Conservation (phyloP, 2,329 filamentous ascomycete species). For the Hymenoscyphus albidus region DNA sequence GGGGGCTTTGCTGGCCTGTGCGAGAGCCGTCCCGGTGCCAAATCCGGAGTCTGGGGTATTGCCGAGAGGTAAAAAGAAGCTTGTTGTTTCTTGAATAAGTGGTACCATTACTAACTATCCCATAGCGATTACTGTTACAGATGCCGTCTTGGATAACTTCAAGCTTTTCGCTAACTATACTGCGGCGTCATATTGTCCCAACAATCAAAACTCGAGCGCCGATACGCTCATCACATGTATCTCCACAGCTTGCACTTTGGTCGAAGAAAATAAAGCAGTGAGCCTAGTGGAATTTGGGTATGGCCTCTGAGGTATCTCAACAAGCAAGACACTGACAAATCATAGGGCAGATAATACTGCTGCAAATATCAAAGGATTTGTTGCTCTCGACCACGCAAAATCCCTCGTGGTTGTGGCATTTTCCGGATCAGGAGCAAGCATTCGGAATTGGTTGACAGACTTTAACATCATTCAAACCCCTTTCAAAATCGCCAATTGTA, state of each 20-base stretch:
- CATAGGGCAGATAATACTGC: constrained; percentile 12
- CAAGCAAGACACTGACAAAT: not conserved
- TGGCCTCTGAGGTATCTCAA: constrained; percentile 12
- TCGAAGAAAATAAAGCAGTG: constrained; percentile 18
- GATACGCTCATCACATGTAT: constrained; percentile 20
- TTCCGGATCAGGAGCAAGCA: constrained; percentile 19
- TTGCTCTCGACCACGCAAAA: constrained; percentile 18
- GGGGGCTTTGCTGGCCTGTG: not conserved
- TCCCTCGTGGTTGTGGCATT: constrained; percentile 24
- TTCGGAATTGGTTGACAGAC: constrained; percentile 18
- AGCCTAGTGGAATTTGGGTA: constrained; percentile 20
- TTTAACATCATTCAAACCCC: constrained; percentile 12
- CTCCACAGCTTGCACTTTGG: constrained; percentile 17
- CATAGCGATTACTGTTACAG: not conserved
- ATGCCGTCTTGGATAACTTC: constrained; percentile 17
- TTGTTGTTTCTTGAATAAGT: too few relatives aligned
- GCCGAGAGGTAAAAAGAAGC: constrained; percentile 1
- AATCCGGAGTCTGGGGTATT: not conserved
- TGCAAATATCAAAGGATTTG: constrained; percentile 22
- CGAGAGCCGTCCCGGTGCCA: not conserved
- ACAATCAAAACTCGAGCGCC: constrained; percentile 17
- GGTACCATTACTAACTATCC: not conserved
- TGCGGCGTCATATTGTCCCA: constrained; percentile 25
- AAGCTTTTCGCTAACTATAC: constrained; percentile 25
- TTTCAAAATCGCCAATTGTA: constrained; percentile 8